Percentiles rank a stretch among this genome's conserved stretches.
phyloP scores from a whole-genome alignment of 2,329 filamentous ascomycete genomes.

The Penicillium sp. region DNA sequence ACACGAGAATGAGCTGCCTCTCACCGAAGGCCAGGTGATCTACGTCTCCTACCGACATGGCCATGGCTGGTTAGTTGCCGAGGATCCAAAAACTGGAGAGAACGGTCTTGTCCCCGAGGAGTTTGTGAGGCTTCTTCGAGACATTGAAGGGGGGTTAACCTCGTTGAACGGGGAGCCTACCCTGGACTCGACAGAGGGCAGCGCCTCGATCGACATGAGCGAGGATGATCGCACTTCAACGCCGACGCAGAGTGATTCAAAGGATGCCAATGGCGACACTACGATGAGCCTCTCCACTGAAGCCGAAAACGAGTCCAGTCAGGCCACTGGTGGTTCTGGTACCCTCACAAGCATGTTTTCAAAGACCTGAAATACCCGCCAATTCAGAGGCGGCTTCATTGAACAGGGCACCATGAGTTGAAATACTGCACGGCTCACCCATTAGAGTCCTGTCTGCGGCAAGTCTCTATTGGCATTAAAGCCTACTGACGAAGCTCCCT shows the following conservation, averaged over 20 bases:
- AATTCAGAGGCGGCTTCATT: slow-evolving; percentile 10
- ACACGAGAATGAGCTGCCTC: slow-evolving; percentile 91
- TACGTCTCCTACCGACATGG: slow-evolving; percentile 95
- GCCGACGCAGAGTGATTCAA: slow-evolving; percentile 29
- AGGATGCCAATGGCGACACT: slow-evolving; percentile 11
- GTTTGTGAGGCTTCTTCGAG: slow-evolving; percentile 86
- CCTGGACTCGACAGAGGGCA: slow-evolving; percentile 47
- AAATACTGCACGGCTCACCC: background rate
- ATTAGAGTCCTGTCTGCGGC: background rate
- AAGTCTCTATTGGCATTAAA: background rate
- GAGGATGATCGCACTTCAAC: slow-evolving; percentile 33
- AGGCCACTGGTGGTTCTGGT: slow-evolving; percentile 1
- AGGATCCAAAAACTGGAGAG: slow-evolving; percentile 91
- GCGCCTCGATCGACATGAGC: slow-evolving; percentile 55
- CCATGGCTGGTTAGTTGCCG: slow-evolving; percentile 95
- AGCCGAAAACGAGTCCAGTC: slow-evolving; percentile 1
- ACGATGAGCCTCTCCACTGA: slow-evolving; percentile 3
- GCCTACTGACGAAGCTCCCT: background rate
- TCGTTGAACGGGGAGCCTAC: slow-evolving; percentile 61
- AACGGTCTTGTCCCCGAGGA: slow-evolving; percentile 94
- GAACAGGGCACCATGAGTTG: slow-evolving; percentile 4
- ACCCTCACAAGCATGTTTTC: slow-evolving; percentile 15
- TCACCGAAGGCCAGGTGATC: slow-evolving; percentile 93
- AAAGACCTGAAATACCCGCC: slow-evolving; percentile 13
- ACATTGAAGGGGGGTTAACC: slow-evolving; percentile 87